Evolutionary conservation across 1,139 yeast species (phyloP).

Genomic region (Sugiyamaella xylanicola): DNA sequence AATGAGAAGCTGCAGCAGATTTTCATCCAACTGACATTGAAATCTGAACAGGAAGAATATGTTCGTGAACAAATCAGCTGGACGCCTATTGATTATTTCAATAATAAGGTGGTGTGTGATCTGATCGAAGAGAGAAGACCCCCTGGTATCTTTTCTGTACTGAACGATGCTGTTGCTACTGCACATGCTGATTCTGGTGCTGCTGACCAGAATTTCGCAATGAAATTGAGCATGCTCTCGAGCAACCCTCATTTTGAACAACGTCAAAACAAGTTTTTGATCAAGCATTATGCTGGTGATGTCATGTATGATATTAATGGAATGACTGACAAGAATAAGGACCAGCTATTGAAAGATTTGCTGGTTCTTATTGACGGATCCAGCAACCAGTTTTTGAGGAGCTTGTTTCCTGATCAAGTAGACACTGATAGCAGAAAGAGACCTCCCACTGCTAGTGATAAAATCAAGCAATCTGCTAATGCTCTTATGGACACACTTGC

Average conservation of each 20-base stretch:
- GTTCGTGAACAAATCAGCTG: conserved; percentile 93
- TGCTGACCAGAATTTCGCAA: conserved; percentile 95
- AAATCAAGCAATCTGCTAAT: conserved; percentile 90
- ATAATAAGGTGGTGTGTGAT: conserved; percentile 96
- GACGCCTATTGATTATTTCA: conserved; percentile 97
- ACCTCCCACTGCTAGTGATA: conserved; percentile 97
- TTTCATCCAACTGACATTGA: conserved; percentile 90
- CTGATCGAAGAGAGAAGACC: conserved; percentile 93
- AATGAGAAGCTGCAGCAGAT: conserved; percentile 97
- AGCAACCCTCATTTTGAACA: conserved; percentile 86
- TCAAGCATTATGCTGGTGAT: conserved; percentile 98
- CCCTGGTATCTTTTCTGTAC: conserved; percentile 94
- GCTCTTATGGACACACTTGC: conserved; percentile 86
- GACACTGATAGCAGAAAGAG: conserved; percentile 65
- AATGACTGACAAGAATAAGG: conserved; percentile 97
- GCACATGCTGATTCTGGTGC: conserved; percentile 98
- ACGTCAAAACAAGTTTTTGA: conserved; percentile 82
- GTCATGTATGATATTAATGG: conserved; percentile 88
- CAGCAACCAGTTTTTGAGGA: conserved; percentile 61
- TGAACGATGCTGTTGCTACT: conserved; percentile 96
- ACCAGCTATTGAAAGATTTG: conserved; percentile 86
- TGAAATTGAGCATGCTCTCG: conserved; percentile 82
- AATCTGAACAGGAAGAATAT: conserved; percentile 97
- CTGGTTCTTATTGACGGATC: conserved; percentile 77
- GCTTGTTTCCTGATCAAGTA: conserved; percentile 77